Evolutionary conservation across 495 filamentous ascomycete genomes (phyloP), one percentile per base, ranked within the genome.

Genomic region (Penicillium cosmopolitanum): DNA sequence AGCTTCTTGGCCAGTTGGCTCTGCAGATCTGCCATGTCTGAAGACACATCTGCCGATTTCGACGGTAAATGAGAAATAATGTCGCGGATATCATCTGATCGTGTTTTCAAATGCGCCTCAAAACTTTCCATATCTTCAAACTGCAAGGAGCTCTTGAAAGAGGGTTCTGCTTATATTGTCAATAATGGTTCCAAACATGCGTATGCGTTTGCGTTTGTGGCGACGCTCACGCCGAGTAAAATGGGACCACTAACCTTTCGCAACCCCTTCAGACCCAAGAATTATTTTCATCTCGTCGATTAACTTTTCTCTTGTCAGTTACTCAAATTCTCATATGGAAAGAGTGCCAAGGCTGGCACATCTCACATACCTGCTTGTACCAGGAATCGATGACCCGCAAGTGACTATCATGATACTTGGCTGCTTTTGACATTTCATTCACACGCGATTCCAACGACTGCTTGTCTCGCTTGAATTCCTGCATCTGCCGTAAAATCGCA

Each of bases 401-500:
- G 65, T 97, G 95, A 61, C 97, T 92, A 75, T 97, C 90, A 76
- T 98, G 92, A 72, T 90, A 85, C 44, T 80, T 72, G 15, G 90
- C 82, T 56, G 83, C 82, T 71, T 95, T 93, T 44, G 88, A 81
- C 57, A 92, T 79, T 53, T 94, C 89, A 61, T 84, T 87, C 51
- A 95, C 74, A 64, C 88, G 89, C 40, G 80, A 72, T 73, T 97
- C 94, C 48, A 96, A 73, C 16, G 85, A 86, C 34, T 80, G 80
- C 71, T 90, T 91, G 68, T 97, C 92, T 50, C 96, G 84, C 74
- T 96, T 97, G 71, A 93, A 97, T 72, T 98, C 96, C 65, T 89
- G 87, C 94, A 98, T 97, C 69, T 97, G 94, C 31, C 95, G 91
- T 70, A 90, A 87, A 68, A 98, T 97, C 57, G 95, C 95, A 82